Conservation (phyloP, 352 stramenopile genomes). For the Phytophthora cryptogea region DNA sequence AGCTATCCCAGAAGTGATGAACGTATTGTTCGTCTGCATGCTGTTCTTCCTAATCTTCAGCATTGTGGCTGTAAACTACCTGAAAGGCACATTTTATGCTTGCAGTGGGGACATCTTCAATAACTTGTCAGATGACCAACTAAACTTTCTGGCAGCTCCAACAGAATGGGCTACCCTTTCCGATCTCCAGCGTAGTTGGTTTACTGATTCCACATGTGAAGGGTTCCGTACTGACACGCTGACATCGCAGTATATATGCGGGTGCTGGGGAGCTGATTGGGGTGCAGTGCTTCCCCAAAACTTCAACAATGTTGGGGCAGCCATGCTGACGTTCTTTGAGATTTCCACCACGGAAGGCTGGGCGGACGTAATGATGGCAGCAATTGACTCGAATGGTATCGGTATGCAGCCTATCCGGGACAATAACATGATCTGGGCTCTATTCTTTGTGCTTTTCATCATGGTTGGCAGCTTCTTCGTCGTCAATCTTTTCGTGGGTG, state of each 20-base stretch:
- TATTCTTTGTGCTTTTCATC: conserved; percentile 93
- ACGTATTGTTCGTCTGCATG: conserved; percentile 90
- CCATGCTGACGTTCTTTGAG: conserved; percentile 91
- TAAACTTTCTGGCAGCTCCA: conserved; percentile 53
- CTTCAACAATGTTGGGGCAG: conserved; percentile 85
- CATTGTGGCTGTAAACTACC: conserved; percentile 93
- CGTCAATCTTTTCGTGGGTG: conserved; percentile 93
- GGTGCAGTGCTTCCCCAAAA: conserved; percentile 55
- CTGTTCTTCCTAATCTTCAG: conserved; percentile 96
- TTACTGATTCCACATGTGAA: conserved; percentile 44
- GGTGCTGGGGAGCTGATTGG: conserved; percentile 65
- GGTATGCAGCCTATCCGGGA: conserved; percentile 93
- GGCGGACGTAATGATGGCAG: conserved; percentile 91
- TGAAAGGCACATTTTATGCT: conserved; percentile 90
- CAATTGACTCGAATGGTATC: conserved; percentile 86
- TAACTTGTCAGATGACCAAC: conserved; percentile 39
- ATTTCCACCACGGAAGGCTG: conserved; percentile 94
- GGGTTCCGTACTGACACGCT: conserved; percentile 39
- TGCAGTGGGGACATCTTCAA: conserved; percentile 77
- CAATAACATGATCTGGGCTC: conserved; percentile 75
- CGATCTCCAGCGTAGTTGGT: conserved; percentile 48
- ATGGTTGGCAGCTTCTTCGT: conserved; percentile 94
- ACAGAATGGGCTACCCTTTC: conserved; percentile 41
- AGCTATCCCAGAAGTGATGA: conserved; percentile 89
- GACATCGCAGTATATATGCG: conserved; percentile 77